Evolutionary conservation across 306 rosid genomes (phyloP).

Genomic region (Ochetophila trinervis): DNA sequence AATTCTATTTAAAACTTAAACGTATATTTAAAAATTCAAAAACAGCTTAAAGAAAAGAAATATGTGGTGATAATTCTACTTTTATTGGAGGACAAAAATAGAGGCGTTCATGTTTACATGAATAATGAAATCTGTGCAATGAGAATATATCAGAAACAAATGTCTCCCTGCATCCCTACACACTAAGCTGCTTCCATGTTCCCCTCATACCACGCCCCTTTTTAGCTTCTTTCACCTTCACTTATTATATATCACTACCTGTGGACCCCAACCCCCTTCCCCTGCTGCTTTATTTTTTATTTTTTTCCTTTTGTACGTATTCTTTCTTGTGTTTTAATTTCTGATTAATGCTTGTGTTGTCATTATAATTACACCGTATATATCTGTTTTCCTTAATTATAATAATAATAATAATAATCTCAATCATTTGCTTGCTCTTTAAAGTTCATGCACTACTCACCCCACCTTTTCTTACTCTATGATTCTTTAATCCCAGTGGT

Average conservation of each 20-base stretch:
- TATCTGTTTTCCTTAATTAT: constrained; percentile 9
- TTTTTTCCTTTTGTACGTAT: background rate
- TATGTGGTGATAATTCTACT: too few relatives aligned
- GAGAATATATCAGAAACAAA: constrained; percentile 38
- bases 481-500: too few relatives aligned
- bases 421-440: constrained; percentile 34
- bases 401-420: constrained; percentile 17
- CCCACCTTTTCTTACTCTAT: constrained; percentile 1
- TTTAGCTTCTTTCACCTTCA: constrained; percentile 36
- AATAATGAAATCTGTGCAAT: background rate
- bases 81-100: constrained; percentile 46
- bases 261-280: constrained; percentile 8
- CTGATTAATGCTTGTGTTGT: constrained; percentile 1
- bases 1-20: too few relatives aligned
- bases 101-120: background rate
- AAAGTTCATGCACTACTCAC: constrained; percentile 21
- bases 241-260: constrained; percentile 20
- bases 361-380: background rate
- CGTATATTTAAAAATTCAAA: too few relatives aligned
- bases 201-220: constrained; percentile 56
- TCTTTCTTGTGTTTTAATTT: background rate
- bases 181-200: constrained; percentile 32
- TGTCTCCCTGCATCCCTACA: constrained; percentile 77
- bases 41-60: too few relatives aligned
- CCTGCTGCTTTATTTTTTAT: background rate